These are phyloP conservation scores for Hibiscus trionum DNA, from an alignment of 345 rosid genomes.

Conservation along the genomic window DNA sequence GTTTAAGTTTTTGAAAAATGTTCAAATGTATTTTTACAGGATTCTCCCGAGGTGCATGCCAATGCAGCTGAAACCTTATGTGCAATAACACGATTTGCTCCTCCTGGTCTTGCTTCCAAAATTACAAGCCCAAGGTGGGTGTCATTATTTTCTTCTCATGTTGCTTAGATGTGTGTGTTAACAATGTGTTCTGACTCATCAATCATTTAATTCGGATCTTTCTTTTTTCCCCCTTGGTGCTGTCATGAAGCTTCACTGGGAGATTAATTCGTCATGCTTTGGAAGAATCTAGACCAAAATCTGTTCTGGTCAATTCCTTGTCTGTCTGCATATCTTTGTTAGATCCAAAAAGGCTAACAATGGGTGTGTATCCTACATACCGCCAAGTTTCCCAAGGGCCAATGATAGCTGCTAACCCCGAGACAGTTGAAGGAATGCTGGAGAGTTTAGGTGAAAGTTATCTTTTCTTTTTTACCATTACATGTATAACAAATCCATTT, in stretches of 20 bases:
- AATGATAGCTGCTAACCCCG: conserved; percentile 45
- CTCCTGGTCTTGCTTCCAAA: conserved; percentile 74
- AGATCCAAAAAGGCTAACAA: conserved; percentile 76
- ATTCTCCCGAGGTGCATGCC: conserved; percentile 87
- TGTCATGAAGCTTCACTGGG: conserved; percentile 61
- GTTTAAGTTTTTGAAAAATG: not conserved
- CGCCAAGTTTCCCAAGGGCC: conserved; percentile 62
- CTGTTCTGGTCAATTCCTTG: conserved; percentile 80
- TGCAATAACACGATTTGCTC: conserved; percentile 75
- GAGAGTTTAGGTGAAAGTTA: conserved; percentile 64
- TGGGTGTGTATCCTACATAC: conserved; percentile 54
- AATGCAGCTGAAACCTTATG: conserved; percentile 91
- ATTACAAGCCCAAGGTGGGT: conserved; percentile 66
- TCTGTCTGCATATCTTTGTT: conserved; percentile 83
- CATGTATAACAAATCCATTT: not conserved
- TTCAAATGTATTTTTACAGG: conserved; percentile 33
- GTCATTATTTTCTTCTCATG: conserved; percentile 15
- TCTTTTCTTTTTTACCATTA: not conserved
- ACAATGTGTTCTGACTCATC: not conserved
- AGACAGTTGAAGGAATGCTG: conserved; percentile 83
- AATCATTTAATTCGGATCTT: conserved; percentile 1
- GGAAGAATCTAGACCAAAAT: conserved; percentile 80
- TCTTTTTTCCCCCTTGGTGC: not conserved
- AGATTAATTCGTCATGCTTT: conserved; percentile 73
- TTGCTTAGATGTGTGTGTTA: not conserved